Evolutionary conservation across 2,329 filamentous ascomycete genomes (phyloP), one percentile per base, ranked within the genome.

Genomic region (Sporothrix curviconia): DNA sequence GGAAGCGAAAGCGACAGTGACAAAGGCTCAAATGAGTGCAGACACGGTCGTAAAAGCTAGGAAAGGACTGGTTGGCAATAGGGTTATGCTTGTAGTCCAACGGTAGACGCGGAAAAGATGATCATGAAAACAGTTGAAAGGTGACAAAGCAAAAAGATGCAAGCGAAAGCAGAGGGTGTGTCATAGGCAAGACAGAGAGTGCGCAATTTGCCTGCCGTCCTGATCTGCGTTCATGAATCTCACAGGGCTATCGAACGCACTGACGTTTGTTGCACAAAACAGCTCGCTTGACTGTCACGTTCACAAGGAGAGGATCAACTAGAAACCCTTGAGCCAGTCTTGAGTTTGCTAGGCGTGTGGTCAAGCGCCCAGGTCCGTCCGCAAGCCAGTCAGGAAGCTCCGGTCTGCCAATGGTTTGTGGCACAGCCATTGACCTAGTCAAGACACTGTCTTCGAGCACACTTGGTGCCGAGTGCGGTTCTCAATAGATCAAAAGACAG

Each of bases 1-100:
- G 40, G 55, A 46, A 12, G 44, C 25, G 34, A 57, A 39, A 51
- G 39, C 47, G 55, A 52, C 47, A 52, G 50, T 57, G 55, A 44
- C 46, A 36, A 57, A 19, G 36, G 46, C 46, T 36, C 46, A 50
- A 36, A 37, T 12, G 47, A 50, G 37, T 22, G 24, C 47, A 37
- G 52, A 55, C 44, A 55, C 52, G 30, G 40, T 43, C 30, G 52
- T 55, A 9, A 54, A 17, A 40, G 25, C n/a, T n/a, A n/a, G n/a
- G n/a, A n/a, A n/a, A n/a, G n/a, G n/a, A n/a, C n/a, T n/a, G n/a
- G n/a, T n/a, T n/a, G n/a, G n/a, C n/a, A n/a, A n/a, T n/a, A n/a
- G n/a, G n/a, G n/a, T n/a, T n/a, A n/a, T n/a, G n/a, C n/a, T n/a
- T n/a, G n/a, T n/a, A n/a, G n/a, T n/a, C n/a, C n/a, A n/a, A n/a